Base-by-base conservation (phyloP, 495 filamentous ascomycete genomes). In the Delitschia confertaspora region DNA sequence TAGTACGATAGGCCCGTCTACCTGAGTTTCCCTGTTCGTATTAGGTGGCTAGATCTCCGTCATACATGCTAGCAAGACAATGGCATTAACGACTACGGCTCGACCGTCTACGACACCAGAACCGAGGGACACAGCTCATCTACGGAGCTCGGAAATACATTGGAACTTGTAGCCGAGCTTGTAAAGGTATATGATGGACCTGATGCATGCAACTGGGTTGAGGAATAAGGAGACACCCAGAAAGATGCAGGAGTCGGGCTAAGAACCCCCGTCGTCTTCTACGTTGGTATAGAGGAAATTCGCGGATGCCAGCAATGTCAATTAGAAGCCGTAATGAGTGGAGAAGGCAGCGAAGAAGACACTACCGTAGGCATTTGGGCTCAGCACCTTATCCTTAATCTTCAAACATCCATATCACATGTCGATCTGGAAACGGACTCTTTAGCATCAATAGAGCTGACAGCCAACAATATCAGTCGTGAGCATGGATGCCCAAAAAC, bases 1-100 rank as follows among this genome's bases (percentile, higher is more conserved):
- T 2, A 25, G 6, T 3, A 3, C 25, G 22, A 19, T 9, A 21
- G 22, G 6, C 7, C 25, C 5, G 5, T n/a, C 7, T n/a, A 7
- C 7, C 7, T 7, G 3, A 2, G 10, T 29, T 4, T 36, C 20
- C 22, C 24, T 23, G 33, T 30, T n/a, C 5, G 10, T 4, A 11
- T n/a, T n/a, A n/a, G n/a, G n/a, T n/a, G n/a, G n/a, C 7, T 21
- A 95, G 88, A 78, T 56, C 76, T 95, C 49, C 80, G 91, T 42
- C 83, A 96, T 61, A 93, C 91, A 0, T 98, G 91, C 64, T 88
- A 95, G 58, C 89, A 95, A 60, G 70, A 87, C 58, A 85, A 94
- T 18, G 20, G 20, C 57, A 95, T 96, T 83, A 76, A 76, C 31
- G 86, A 89, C 27, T 98, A 96, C 60, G 91, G 88, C 46, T 98